Evolutionary conservation across 1,284 basidiomycete species (phyloP), one percentile per base, ranked within the genome.

Genomic region (Porogramme epimiltina): DNA sequence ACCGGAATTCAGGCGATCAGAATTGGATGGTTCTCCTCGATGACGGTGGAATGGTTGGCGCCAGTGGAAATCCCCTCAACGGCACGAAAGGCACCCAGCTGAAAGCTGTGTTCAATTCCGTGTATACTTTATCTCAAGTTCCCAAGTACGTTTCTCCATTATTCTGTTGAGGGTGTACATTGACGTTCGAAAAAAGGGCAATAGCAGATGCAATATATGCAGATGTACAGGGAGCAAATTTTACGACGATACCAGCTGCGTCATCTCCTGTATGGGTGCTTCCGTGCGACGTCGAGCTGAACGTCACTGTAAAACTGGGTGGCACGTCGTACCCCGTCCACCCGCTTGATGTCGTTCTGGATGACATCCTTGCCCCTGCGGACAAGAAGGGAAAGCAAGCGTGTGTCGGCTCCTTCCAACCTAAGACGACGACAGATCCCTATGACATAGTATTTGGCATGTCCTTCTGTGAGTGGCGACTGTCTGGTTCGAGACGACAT

Each of bases 361-460:
- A 45, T 18, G 55, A 56, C 39, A 34, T 56, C 20, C 58, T 77
- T 65, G 60, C 55, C 9, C 52, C 62, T 13, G 33, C 59, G 11
- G 57, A 54, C 28, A 41, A 45, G 33, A 51, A 45, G 6, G 66
- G 66, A 1, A 59, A 56, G 23, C 47, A 58, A n/a, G 45, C 62
- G 20, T 67, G 66, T 37, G 49, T 66, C 3, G 65, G 66, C 15
- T 47, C 62, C 3, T 91, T 91, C 74, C 88, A 91, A 71, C 88
- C 89, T 2, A 87, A 87, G 58, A 83, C 84, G 4, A 43, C 55
- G 2, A 62, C 58, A 15, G 47, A 55, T 24, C 48, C 61, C 9
- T 78, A 84, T 51, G 88, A 91, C 60, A 80, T 88, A 74, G 86
- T 91, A 59, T 74, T 91, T 52, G 88, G 88, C 47, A 89, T 90